Evolutionary conservation across 1,139 yeast genomes (phyloP).

Genomic region (Magnusiomyces paraingens): DNA sequence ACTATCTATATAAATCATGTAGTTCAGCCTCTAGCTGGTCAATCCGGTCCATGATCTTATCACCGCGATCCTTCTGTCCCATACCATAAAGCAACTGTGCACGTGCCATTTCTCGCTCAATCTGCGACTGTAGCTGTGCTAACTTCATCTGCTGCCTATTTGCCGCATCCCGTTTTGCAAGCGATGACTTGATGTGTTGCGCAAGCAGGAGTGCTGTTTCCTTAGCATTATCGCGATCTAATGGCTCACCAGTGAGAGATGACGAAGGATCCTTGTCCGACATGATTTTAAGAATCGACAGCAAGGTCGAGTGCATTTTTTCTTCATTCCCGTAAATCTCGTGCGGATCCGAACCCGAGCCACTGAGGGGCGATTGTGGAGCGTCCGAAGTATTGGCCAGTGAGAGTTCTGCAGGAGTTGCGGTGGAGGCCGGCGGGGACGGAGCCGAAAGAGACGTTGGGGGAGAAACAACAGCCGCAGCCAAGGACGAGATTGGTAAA

Average conservation of each 20-base stretch:
- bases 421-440: background rate
- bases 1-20: slow-evolving; percentile 10
- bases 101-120: slow-evolving; percentile 15
- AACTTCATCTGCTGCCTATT: slow-evolving; percentile 14
- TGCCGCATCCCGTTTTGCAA: slow-evolving; percentile 16
- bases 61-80: slow-evolving; percentile 15
- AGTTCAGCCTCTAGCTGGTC: slow-evolving; percentile 16
- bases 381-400: background rate
- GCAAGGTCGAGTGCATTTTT: slow-evolving; percentile 12
- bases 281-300: slow-evolving; percentile 16
- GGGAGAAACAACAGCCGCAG: background rate
- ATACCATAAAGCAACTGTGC: slow-evolving; percentile 16
- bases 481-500: background rate
- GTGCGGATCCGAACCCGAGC: no score
- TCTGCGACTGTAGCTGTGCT: slow-evolving; percentile 15
- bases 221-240: background rate
- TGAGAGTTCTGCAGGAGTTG: background rate
- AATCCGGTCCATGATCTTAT: slow-evolving; percentile 16
- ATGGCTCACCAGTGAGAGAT: background rate
- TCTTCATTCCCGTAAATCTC: slow-evolving; percentile 1
- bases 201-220: slow-evolving; percentile 16
- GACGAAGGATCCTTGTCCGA: slow-evolving; percentile 6
- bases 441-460: background rate
- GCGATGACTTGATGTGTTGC: slow-evolving; percentile 15
- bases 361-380: no score